Evolutionary conservation across 306 rosid species (phyloP), one percentile per base, ranked within the genome.

Genomic region (Pachyrhizus erosus): DNA sequence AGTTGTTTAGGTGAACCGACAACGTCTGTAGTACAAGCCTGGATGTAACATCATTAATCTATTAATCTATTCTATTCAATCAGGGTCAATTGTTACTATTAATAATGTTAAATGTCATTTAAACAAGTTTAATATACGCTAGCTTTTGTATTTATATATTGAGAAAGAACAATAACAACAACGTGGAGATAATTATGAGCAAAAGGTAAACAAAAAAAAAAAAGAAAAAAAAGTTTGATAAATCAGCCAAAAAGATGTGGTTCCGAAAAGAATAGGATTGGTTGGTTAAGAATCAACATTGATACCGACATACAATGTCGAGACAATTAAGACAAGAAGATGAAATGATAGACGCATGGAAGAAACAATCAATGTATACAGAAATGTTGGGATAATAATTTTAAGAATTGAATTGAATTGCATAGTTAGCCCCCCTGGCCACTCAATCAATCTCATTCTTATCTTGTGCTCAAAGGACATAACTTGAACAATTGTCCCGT

Each of bases 271-370:
- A 60, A 75, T 80, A 45, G 80, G 79, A 80, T 85, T 80, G 91
- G 89, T 85, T 79, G 88, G 88, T 73, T 70, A 67, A 80, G 91
- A 84, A 86, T 90, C 87, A 84, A 82, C 89, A 86, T 73, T 86
- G 86, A 85, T 74, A 81, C 90, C 83, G 84, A 89, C 90, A 82
- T 82, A 80, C 45, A 82, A 73, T 57, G 54, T 82, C 49, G 66
- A 67, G 81, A 84, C 91, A 81, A 74, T 72, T 54, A 76, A 66
- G 58, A 43, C 42, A 45, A 15, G 54, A 69, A 66, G 71, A 52
- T 73, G 83, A 61, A 37, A 46, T 39, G 46, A 66, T 40, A 18
- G 87, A 67, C 20, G 42, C 39, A 62, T 62, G 48, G 64, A 69
- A 17, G 27, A 64, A 76, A 49, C 66, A 58, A 70, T 76, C 49